These are phyloP conservation scores for Rhodotorula diobovata DNA, from an alignment of 768 basidiomycete species.

Conservation along the genomic window DNA sequence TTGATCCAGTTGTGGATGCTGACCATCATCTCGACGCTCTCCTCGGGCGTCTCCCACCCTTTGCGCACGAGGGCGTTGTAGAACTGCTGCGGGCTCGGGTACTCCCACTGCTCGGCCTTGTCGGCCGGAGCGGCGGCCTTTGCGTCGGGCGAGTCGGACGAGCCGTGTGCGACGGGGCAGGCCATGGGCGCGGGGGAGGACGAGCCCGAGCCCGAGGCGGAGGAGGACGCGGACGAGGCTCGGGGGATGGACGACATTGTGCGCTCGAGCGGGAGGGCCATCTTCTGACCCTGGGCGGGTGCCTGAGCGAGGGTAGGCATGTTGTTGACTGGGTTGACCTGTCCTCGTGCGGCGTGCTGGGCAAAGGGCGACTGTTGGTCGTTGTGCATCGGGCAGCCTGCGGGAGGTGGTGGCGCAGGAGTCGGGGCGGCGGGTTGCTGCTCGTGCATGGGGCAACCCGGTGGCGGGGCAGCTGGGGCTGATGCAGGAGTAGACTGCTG, in stretches of 20 bases:
- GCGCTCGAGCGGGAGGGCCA: slow-evolving; percentile 66
- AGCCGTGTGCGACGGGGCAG: slow-evolving; percentile 30
- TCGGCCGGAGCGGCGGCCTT: slow-evolving; percentile 33
- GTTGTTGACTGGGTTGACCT: slow-evolving; percentile 70
- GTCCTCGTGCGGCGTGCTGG: slow-evolving; percentile 23
- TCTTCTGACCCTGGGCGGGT: slow-evolving; percentile 57
- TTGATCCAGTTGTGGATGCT: slow-evolving; percentile 97
- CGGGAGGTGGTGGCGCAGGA: slow-evolving; percentile 9
- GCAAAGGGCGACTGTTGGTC: not conserved
- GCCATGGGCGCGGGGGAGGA: slow-evolving; percentile 12
- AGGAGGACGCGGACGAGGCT: not conserved
- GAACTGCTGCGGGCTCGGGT: slow-evolving; percentile 95
- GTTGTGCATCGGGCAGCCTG: slow-evolving; percentile 30
- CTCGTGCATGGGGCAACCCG: slow-evolving; percentile 45
- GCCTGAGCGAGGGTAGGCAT: slow-evolving; percentile 79
- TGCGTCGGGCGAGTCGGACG: not conserved
- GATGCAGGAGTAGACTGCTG: slow-evolving; percentile 8
- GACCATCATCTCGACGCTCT: slow-evolving; percentile 94
- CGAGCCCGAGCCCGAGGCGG: slow-evolving; percentile 8
- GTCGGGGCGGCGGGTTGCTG: not conserved
- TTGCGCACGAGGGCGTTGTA: slow-evolving; percentile 94
- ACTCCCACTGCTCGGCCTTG: slow-evolving; percentile 64
- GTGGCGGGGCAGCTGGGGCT: slow-evolving; percentile 28
- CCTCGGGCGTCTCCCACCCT: slow-evolving; percentile 95
- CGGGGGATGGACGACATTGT: slow-evolving; percentile 82